Evolutionary conservation across 1,284 basidiomycete genomes (phyloP).

Genomic region (Ustilago sp.): DNA sequence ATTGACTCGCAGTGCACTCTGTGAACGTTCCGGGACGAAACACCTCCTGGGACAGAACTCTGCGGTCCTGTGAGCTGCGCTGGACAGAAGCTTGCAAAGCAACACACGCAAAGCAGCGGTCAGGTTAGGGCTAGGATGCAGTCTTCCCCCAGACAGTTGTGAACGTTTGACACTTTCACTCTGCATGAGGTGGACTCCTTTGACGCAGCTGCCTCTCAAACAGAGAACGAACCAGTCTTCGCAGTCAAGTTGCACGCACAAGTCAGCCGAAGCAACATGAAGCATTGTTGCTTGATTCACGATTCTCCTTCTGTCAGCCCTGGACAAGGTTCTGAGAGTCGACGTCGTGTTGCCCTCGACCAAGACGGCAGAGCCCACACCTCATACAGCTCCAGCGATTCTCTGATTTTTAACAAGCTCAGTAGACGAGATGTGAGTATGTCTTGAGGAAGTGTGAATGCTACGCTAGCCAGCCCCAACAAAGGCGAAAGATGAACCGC

Average conservation of each 20-base stretch:
- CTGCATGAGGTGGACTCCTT: conserved; percentile 16
- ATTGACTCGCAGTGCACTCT: not conserved
- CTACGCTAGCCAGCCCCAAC: not conserved
- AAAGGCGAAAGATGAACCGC: not conserved
- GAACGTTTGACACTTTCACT: not conserved
- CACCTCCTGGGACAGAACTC: not conserved
- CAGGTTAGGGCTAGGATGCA: not conserved
- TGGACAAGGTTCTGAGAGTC: not conserved
- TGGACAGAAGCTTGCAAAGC: not conserved
- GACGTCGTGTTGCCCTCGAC: not conserved
- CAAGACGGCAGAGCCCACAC: not conserved
- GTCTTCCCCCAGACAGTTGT: not conserved
- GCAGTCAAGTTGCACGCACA: conserved; percentile 21
- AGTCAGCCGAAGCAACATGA: conserved; percentile 8
- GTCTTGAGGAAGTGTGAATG: not conserved
- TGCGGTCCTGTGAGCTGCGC: not conserved
- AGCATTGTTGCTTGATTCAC: not conserved
- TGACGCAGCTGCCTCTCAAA: not conserved
- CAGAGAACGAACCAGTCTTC: not conserved
- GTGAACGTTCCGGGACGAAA: not conserved
- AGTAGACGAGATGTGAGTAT: not conserved
- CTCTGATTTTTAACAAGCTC: not conserved
- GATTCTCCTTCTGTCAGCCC: not conserved
- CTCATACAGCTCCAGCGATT: not conserved
- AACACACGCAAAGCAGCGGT: not conserved